These are phyloP conservation scores for Xylaria acuta DNA, from an alignment of 495 filamentous ascomycete genomes.

Conservation along the genomic window DNA sequence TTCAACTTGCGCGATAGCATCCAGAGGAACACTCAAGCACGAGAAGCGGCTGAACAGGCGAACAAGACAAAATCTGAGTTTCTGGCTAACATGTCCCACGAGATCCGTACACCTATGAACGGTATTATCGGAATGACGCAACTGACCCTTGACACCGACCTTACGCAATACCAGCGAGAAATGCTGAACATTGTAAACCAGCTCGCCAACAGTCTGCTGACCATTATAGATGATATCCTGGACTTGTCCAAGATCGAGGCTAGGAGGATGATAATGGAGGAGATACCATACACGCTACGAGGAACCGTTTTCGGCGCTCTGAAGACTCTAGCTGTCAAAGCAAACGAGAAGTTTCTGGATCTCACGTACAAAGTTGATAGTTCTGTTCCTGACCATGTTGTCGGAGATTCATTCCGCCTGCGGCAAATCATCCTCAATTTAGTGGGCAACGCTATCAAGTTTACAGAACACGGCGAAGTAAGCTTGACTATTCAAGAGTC, in stretches of 20 bases:
- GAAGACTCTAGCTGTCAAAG: constrained; percentile 94
- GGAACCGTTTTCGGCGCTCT: constrained; percentile 97
- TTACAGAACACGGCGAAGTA: constrained; percentile 97
- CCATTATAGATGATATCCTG: constrained; percentile 98
- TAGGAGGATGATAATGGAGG: constrained; percentile 99
- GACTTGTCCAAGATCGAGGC: constrained; percentile 99
- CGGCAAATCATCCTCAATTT: constrained; percentile 92
- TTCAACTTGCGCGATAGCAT: constrained; percentile 95
- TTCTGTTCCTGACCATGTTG: constrained; percentile 93
- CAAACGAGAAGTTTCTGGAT: constrained; percentile 95
- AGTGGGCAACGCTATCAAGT: constrained; percentile 89
- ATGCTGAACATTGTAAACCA: constrained; percentile 99
- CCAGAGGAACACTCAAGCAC: constrained; percentile 94
- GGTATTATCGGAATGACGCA: constrained; percentile 95
- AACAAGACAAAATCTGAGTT: constrained; percentile 99
- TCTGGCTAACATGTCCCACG: constrained; percentile 98
- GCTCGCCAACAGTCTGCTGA: constrained; percentile 93
- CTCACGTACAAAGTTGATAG: constrained; percentile 94
- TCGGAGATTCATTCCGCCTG: constrained; percentile 95
- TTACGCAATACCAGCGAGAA: constrained; percentile 93
- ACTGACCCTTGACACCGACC: constrained; percentile 91
- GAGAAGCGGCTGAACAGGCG: constrained; percentile 94
- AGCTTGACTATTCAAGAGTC: constrained; percentile 89
- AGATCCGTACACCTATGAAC: constrained; percentile 96
- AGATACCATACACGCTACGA: constrained; percentile 93